Evolutionary conservation across 164 flowering plant species (phyloP).

Genomic region (Kalanchoe fedtschenkoi): DNA sequence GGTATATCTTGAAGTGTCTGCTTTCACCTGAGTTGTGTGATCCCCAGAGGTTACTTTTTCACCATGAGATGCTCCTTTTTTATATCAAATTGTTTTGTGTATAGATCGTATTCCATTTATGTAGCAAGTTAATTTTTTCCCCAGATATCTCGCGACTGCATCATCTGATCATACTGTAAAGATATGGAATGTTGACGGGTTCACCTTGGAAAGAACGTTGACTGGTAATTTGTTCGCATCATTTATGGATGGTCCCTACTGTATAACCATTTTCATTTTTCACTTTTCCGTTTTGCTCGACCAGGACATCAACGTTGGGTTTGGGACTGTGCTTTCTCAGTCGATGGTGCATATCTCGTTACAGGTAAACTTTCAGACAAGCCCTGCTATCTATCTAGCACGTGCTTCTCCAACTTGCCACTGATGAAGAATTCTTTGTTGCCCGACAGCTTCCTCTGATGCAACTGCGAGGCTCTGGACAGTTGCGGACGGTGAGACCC

Average conservation of each 20-base stretch:
- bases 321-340: slow-evolving; percentile 96
- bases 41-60: slow-evolving; percentile 49
- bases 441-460: slow-evolving; percentile 74
- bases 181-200: slow-evolving; percentile 96
- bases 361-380: slow-evolving; percentile 49
- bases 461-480: slow-evolving; percentile 81
- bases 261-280: not conserved
- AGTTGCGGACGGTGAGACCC: slow-evolving; percentile 52
- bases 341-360: slow-evolving; percentile 91
- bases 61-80: not conserved
- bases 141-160: slow-evolving; percentile 89
- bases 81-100: too few relatives aligned
- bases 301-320: slow-evolving; percentile 97
- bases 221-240: slow-evolving; percentile 27
- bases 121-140: not conserved
- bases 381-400: not conserved
- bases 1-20: slow-evolving; percentile 82
- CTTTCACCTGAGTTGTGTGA: slow-evolving; percentile 87
- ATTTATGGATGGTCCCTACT: not conserved
- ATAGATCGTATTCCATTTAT: too few relatives aligned
- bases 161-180: slow-evolving; percentile 91
- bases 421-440: not conserved
- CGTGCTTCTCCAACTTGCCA: not conserved
- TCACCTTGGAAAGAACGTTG: slow-evolving; percentile 74
- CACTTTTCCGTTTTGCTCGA: not conserved